phyloP scores from a whole-genome alignment of 2,329 filamentous ascomycete species.

The Aspergillus spinulosporus region DNA sequence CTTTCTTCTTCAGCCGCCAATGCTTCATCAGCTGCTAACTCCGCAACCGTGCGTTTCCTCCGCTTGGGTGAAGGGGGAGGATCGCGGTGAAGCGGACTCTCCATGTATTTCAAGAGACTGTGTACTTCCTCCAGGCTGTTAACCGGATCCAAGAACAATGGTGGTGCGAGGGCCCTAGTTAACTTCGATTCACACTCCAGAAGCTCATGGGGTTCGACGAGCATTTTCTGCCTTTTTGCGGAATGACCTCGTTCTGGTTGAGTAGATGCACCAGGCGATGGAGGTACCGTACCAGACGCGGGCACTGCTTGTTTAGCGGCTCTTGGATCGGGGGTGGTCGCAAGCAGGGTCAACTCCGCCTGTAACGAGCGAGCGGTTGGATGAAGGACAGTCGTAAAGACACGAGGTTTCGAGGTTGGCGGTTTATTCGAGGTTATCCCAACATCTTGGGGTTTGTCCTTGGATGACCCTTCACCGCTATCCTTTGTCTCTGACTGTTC shows the following conservation, averaged over 20 bases:
- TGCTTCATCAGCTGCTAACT: constrained; percentile 93
- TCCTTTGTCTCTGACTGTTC: constrained; percentile 25
- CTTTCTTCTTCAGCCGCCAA: constrained; percentile 84
- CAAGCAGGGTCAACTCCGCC: constrained; percentile 73
- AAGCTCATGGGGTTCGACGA: constrained; percentile 72
- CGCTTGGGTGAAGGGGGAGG: constrained; percentile 81
- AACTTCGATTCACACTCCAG: constrained; percentile 75
- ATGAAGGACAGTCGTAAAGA: constrained; percentile 78
- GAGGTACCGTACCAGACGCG: constrained; percentile 51
- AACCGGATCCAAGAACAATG: constrained; percentile 76
- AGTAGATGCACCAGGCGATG: constrained; percentile 69
- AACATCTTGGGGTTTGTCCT: constrained; percentile 60
- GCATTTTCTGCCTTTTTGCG: constrained; percentile 71
- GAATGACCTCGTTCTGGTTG: constrained; percentile 56
- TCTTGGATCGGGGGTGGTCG: constrained; percentile 65
- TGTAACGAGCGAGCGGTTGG: constrained; percentile 76
- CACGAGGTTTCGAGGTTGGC: constrained; percentile 53
- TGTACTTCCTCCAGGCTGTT: constrained; percentile 68
- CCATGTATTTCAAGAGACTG: constrained; percentile 67
- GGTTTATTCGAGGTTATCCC: constrained; percentile 54
- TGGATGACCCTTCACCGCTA: constrained; percentile 47
- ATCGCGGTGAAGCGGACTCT: constrained; percentile 75
- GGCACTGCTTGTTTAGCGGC: constrained; percentile 48
- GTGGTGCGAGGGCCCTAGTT: constrained; percentile 69
- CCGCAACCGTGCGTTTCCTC: constrained; percentile 88